These are phyloP conservation scores for Geotrichum macrosporum DNA, from an alignment of 1,139 yeast species.

Conservation along the genomic window DNA sequence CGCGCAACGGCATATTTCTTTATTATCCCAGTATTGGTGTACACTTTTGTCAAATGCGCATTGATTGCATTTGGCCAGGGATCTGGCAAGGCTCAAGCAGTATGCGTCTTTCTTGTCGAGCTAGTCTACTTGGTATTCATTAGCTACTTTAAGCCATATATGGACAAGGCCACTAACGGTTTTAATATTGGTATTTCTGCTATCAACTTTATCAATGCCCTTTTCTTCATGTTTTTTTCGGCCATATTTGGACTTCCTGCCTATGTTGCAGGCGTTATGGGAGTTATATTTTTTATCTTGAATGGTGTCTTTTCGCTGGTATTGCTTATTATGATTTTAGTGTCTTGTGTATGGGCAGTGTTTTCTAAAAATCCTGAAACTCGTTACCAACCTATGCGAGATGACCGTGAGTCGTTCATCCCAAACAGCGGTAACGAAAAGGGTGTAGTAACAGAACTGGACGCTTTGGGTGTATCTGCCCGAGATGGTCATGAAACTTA, in stretches of 20 bases:
- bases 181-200: slow-evolving; percentile 83
- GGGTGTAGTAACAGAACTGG: slow-evolving; percentile 61
- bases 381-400: slow-evolving; percentile 93
- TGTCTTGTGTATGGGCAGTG: slow-evolving; percentile 80
- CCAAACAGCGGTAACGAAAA: slow-evolving; percentile 51
- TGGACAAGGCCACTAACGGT: slow-evolving; percentile 91
- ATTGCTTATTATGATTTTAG: slow-evolving; percentile 75
- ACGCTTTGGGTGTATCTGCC: slow-evolving; percentile 86
- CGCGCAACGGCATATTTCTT: slow-evolving; percentile 86
- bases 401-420: slow-evolving; percentile 87
- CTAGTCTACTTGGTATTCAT: slow-evolving; percentile 58
- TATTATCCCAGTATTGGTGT: slow-evolving; percentile 58
- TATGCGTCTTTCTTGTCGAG: slow-evolving; percentile 71
- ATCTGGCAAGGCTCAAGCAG: slow-evolving; percentile 76
- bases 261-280: slow-evolving; percentile 86
- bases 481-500: slow-evolving; percentile 43
- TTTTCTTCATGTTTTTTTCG: slow-evolving; percentile 86
- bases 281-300: slow-evolving; percentile 81
- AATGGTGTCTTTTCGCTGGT: slow-evolving; percentile 87
- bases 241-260: slow-evolving; percentile 78
- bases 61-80: slow-evolving; percentile 82
- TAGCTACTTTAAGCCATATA: slow-evolving; percentile 75
- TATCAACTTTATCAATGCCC: slow-evolving; percentile 72
- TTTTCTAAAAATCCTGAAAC: slow-evolving; percentile 91
- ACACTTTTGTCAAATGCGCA: slow-evolving; percentile 68